These are phyloP conservation scores for Orbilia ellipsospora DNA, from an alignment of 2,329 filamentous ascomycete species.

Conservation along the genomic window DNA sequence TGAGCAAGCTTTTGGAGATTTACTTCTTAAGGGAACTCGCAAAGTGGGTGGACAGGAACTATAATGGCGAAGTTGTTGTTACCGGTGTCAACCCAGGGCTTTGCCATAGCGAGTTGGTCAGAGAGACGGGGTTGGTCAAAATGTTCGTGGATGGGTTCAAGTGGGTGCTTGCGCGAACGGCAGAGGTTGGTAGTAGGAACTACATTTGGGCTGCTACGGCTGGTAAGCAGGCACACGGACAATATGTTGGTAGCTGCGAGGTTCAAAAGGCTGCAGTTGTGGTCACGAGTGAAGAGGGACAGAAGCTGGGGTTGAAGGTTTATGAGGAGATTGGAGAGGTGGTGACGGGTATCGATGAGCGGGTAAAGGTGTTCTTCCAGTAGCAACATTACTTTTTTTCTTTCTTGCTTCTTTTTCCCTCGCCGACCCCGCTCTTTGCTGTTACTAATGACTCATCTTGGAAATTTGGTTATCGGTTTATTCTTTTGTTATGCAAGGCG, in stretches of 20 bases:
- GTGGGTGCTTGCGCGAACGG: conserved; percentile 56
- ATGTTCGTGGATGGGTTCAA: conserved; percentile 5
- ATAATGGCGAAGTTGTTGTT: conserved; percentile 51
- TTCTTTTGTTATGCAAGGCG: no score
- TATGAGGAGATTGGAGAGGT: conserved; percentile 48
- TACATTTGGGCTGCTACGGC: conserved; percentile 58
- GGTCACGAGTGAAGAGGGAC: conserved; percentile 40
- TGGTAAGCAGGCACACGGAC: conserved; percentile 56
- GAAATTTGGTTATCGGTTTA: no score
- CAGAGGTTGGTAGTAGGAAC: conserved; percentile 60
- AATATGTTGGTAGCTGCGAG: conserved; percentile 56
- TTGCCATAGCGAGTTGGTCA: conserved; percentile 53
- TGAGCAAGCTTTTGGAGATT: conserved; percentile 56
- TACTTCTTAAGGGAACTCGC: conserved; percentile 55
- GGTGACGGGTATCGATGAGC: conserved; percentile 7
- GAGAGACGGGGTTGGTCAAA: conserved; percentile 13
- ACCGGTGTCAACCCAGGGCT: conserved; percentile 55
- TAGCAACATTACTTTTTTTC: no score
- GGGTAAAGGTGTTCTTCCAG: conserved; percentile 24
- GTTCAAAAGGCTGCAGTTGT: conserved; percentile 27
- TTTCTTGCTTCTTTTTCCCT: no score
- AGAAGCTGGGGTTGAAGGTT: conserved; percentile 34
- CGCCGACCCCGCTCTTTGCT: no score
- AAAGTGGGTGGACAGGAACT: conserved; percentile 36
- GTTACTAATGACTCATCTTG: no score